Conservation (phyloP, 2,329 filamentous ascomycete species). For the Arthroderma sp. region DNA sequence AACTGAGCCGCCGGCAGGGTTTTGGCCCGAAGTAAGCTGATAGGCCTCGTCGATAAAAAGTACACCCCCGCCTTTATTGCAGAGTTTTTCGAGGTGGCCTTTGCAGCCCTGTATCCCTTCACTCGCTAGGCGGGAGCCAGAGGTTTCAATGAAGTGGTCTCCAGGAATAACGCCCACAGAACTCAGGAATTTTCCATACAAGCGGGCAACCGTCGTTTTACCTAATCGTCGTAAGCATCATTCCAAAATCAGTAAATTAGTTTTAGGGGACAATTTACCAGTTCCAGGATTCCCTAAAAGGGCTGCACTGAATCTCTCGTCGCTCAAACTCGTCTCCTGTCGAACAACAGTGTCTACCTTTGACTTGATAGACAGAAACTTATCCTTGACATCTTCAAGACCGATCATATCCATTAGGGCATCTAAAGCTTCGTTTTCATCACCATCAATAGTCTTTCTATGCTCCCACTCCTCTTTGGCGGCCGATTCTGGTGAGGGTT, state of each 20-base stretch:
- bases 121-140: slow-evolving; percentile 54
- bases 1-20: slow-evolving; percentile 46
- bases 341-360: slow-evolving; percentile 49
- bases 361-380: slow-evolving; percentile 52
- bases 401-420: slow-evolving; percentile 59
- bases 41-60: slow-evolving; percentile 73
- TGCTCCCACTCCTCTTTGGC: slow-evolving; percentile 46
- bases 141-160: slow-evolving; percentile 50
- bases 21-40: slow-evolving; percentile 53
- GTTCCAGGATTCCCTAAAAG: slow-evolving; percentile 66
- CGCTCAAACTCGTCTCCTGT: slow-evolving; percentile 44
- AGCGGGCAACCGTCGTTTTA: slow-evolving; percentile 63
- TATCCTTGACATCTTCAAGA: slow-evolving; percentile 54
- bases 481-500: too few relatives aligned
- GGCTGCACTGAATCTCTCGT: slow-evolving; percentile 50
- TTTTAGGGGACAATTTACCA: slow-evolving; percentile 38
- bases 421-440: slow-evolving; percentile 46
- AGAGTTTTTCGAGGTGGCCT: slow-evolving; percentile 44
- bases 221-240: slow-evolving; percentile 29
- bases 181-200: slow-evolving; percentile 55
- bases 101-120: slow-evolving; percentile 49
- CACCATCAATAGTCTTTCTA: slow-evolving; percentile 45
- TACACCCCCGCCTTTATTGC: slow-evolving; percentile 51
- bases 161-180: slow-evolving; percentile 53
- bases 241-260: too few relatives aligned